Base-by-base conservation (phyloP, 257 asterid species). In the Ehretia macrophylla region DNA sequence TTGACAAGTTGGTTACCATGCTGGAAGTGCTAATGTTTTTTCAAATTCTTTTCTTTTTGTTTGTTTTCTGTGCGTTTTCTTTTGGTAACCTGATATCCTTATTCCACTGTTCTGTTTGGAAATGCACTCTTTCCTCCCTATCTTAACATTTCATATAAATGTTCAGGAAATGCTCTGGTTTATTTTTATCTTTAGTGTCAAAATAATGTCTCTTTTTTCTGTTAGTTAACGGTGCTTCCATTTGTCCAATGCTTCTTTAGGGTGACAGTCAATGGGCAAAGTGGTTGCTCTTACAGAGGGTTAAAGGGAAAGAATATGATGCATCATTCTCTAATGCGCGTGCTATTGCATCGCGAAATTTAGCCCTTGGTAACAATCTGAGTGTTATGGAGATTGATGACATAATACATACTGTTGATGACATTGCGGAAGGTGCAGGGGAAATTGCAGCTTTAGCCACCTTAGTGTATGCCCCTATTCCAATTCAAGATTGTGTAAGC, bases 381-480 rank as follows among this genome's bases (percentile, higher is more conserved):
- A 68, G 79, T 69, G 72, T 60, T 68, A 54, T 77, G 80, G 96
- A 79, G 74, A 71, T 80, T 40, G 89, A 76, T 70, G 86, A 75
- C 73, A 75, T 84, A 77, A 81, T 93, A 66, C 81, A 69, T 68
- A 86, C 93, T 52, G 97, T 93, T 73, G 99, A 93, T 72, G 99
- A 93, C 78, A 89, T 93, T 52, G 99, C 99, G 8, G 99, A 93
- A 83, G 95, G 95, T 77, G 95, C 96, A 46, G 96, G 99, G 67
- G 99, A 89, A 81, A 83, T 85, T 83, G 94, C 96, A 16, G 96
- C 99, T 72, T 65, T 93, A 73, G 99, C 97, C 73, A 93, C 99
- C 62, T 77, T 89, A 66, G 86, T 89, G 88, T 89, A 83, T 80
- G 90, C 99, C 58, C 95, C 97, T 60, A 56, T 77, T 62, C 96